These are phyloP conservation scores for Dittrichia graveolens DNA, from an alignment of 129 eudicot species.

Conservation along the genomic window DNA sequence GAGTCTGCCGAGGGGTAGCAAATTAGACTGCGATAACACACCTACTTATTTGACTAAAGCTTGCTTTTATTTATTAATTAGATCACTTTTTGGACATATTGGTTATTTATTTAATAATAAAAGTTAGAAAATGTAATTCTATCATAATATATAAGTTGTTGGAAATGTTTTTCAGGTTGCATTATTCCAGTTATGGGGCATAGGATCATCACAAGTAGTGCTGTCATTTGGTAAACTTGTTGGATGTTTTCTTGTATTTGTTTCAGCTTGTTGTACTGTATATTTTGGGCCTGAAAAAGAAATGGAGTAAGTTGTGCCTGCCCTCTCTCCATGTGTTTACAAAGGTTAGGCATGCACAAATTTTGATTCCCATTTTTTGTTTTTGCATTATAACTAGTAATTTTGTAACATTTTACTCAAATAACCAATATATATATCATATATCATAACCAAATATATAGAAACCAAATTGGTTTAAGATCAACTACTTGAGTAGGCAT, in stretches of 20 bases:
- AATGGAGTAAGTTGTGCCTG: constrained; percentile 41
- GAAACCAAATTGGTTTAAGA: constrained; percentile 27
- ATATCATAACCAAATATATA: constrained; percentile 15
- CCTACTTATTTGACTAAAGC: not conserved
- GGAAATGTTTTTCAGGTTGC: constrained; percentile 51
- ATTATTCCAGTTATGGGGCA: constrained; percentile 51
- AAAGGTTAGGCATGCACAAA: constrained; percentile 33
- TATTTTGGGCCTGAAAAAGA: constrained; percentile 67
- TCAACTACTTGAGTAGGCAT: constrained; percentile 8
- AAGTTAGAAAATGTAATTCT: not conserved
- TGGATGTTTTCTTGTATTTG: constrained; percentile 59
- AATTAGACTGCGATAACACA: not conserved
- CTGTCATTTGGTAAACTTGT: constrained; percentile 58
- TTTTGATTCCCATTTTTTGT: constrained; percentile 20
- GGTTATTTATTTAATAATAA: not conserved
- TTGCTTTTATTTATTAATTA: not conserved
- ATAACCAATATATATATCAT: constrained; percentile 3
- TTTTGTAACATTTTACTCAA: constrained; percentile 13
- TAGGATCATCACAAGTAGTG: constrained; percentile 46
- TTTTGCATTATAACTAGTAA: constrained; percentile 23
- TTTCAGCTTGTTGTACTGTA: constrained; percentile 51
- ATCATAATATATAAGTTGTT: constrained; percentile 7
- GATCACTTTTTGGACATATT: not conserved
- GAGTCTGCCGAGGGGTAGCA: not conserved
- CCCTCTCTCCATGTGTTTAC: constrained; percentile 20